Evolutionary conservation across 139 green algal genomes (phyloP).

Genomic region (Chlamydomonas incerta): DNA sequence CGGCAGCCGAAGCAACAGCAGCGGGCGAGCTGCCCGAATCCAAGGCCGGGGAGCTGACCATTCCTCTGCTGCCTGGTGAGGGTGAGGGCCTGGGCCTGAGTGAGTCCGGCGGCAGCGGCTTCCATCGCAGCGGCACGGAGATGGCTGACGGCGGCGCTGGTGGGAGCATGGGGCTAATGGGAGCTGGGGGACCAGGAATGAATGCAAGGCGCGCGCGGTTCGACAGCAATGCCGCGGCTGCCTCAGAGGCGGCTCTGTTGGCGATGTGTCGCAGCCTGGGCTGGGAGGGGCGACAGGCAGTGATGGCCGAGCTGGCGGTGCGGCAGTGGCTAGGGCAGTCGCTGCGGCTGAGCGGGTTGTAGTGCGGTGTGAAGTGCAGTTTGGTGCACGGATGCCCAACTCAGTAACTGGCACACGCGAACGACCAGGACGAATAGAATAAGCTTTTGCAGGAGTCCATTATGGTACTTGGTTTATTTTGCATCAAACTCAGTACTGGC

Average conservation of each 20-base stretch:
- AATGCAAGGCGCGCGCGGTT: background rate
- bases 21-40: background rate
- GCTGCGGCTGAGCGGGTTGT: background rate
- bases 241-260: conserved; percentile 20
- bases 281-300: background rate
- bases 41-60: no score
- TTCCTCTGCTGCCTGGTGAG: background rate
- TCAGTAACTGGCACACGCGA: no score
- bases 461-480: no score
- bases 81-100: background rate
- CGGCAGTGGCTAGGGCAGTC: conserved; percentile 54
- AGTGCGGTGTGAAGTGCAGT: no score
- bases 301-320: conserved; percentile 65
- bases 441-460: no score
- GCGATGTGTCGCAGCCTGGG: background rate
- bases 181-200: background rate
- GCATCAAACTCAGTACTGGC: no score
- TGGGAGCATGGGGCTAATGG: background rate
- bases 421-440: no score
- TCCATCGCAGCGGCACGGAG: no score
- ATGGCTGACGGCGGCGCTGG: background rate
- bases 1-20: background rate
- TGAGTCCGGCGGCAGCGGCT: no score
- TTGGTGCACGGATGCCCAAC: no score
- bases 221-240: conserved; percentile 26